A percentile compares a stretch with the other conserved stretches of the same genome.
Conservation (phyloP, 345 rosid genomes). For the Orychophragmus violaceus region DNA sequence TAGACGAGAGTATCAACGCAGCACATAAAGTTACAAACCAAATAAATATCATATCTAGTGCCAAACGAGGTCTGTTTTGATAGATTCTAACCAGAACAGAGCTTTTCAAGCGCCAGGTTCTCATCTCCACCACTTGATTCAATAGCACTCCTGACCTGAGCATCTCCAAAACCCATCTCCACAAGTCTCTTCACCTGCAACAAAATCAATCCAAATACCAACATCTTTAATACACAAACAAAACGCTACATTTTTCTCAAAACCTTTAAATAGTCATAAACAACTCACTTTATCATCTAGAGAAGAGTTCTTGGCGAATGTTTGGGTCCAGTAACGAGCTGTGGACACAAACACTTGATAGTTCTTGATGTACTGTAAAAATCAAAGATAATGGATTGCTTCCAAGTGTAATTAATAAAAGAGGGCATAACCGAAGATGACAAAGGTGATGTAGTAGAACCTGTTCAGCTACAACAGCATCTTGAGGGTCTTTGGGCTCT, state of each 20-base stretch:
- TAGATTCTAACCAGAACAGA: constrained; percentile 51
- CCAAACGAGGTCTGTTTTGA: constrained; percentile 1
- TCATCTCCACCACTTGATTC: constrained; percentile 93
- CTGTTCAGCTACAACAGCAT: constrained; percentile 99
- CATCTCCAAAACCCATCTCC: constrained; percentile 93
- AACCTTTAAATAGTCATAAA: not conserved
- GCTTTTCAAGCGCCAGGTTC: constrained; percentile 91
- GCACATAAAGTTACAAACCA: not conserved
- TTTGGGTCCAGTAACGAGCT: constrained; percentile 98
- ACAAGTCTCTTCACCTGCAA: constrained; percentile 72
- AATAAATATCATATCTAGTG: constrained; percentile 1
- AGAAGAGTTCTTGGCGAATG: constrained; percentile 79
- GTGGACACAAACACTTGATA: constrained; percentile 81
- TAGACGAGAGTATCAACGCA: constrained; percentile 6
- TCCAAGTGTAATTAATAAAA: not conserved
- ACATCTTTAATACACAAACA: not conserved
- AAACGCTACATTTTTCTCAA: not conserved
- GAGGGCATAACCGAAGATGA: not conserved
- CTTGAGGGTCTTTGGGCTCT: constrained; percentile 96
- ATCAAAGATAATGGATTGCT: not conserved
- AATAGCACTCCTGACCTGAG: constrained; percentile 69
- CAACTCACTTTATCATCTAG: constrained; percentile 77
- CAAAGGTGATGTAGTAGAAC: constrained; percentile 26
- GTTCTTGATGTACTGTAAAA: constrained; percentile 73
- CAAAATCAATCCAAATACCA: constrained; percentile 10